Evolutionary conservation across 176 grass and related monocot genomes (phyloP).

Genomic region (Zoysia japonica): DNA sequence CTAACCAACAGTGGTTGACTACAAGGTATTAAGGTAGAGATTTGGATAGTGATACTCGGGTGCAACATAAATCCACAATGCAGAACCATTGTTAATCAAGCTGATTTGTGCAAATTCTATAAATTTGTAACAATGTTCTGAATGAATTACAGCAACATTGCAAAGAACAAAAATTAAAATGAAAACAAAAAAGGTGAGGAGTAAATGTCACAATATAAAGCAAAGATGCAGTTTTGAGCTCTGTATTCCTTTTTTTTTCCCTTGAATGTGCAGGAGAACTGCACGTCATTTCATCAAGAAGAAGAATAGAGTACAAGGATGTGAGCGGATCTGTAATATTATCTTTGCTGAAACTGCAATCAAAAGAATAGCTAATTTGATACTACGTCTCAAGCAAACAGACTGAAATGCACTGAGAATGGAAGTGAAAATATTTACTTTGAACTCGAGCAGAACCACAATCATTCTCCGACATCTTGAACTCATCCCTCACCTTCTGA

Average conservation of each 20-base stretch:
- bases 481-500: conserved; percentile 80
- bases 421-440: conserved; percentile 49
- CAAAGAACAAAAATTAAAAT: neutral
- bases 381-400: conserved; percentile 21
- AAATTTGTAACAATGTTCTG: neutral
- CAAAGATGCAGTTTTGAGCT: neutral
- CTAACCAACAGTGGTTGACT: neutral
- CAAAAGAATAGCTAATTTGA: neutral
- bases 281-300: no score
- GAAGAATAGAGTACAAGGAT: no score
- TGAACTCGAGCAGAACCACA: conserved; percentile 91
- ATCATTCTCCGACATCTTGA: conserved; percentile 94
- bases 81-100: neutral
- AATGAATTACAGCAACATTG: neutral
- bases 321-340: neutral
- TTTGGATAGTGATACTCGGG: neutral
- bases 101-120: neutral
- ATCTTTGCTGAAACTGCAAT: neutral
- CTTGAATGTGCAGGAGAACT: no score
- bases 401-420: neutral
- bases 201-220: neutral
- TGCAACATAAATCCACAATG: neutral
- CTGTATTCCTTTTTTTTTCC: neutral
- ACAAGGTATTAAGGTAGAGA: neutral
- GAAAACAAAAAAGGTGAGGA: neutral